Evolutionary conservation across 768 basidiomycete species (phyloP), one percentile per base, ranked within the genome.

Genomic region (Boletus eberwhitei): DNA sequence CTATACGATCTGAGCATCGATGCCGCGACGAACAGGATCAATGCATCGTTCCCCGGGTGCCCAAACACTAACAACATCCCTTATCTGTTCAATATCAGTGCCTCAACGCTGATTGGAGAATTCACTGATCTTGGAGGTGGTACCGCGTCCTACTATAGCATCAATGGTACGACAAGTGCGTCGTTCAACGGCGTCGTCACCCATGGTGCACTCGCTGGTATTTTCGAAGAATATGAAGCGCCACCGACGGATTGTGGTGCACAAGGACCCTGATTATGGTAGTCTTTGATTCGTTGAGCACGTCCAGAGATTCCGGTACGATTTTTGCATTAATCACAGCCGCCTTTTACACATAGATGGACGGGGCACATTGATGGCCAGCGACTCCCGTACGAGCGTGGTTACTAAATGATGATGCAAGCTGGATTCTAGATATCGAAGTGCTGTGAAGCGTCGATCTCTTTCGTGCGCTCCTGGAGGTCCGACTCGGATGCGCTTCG

Each of bases 71-170:
- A n/a, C 24, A 37, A 51, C 8, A 44, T 48, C 11, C 48, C 60
- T 2, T 55, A 55, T 32, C 17, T 24, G 43, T 61, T 61, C 42
- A 50, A 61, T 14, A 21, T 55, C 48, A 52, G 17, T 16, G 37
- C 52, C 8, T 26, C 43, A 2, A 44, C 39, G 2, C 32, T 42
- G 2, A 38, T 61, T 3, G 57, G 45, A 26, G 39, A 42, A 13
- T 53, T 55, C 13, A 53, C 48, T 3, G 60, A 61, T 48, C 26
- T 48, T 2, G 60, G 54, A n/a, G 60, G 60, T 24, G 60, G 60
- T 5, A 37, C 39, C 36, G 59, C 57, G 3, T 39, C 39, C 31
- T 61, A 55, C 29, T 61, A 55, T 38, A 45, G 17, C 21, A 14
- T 51, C 24, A 53, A 53, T 16, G 60, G 60, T 6, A 32, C 54